Evolutionary conservation across 352 stramenopile genomes (phyloP).

Genomic region (Globisporangium takayamanum): DNA sequence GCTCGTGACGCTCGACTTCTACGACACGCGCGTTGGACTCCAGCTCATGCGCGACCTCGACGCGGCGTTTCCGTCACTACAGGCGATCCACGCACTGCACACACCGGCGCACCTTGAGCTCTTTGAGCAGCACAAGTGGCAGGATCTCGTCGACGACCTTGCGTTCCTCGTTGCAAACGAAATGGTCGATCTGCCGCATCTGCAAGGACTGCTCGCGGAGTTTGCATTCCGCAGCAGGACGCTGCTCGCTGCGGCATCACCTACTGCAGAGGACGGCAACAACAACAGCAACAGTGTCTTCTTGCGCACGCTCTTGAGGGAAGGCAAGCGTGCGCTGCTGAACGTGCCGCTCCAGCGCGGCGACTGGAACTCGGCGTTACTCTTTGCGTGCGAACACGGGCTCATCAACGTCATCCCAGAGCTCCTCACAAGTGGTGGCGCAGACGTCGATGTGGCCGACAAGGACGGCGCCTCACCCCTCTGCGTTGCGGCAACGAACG

Average conservation of each 20-base stretch:
- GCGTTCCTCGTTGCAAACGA: constrained; percentile 53
- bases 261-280: not conserved
- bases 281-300: constrained; percentile 24
- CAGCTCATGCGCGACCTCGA: constrained; percentile 46
- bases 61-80: constrained; percentile 52
- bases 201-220: constrained; percentile 45
- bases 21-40: constrained; percentile 52
- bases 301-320: constrained; percentile 34
- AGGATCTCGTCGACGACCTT: constrained; percentile 43
- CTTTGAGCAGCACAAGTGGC: constrained; percentile 35
- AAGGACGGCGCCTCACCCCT: constrained; percentile 51
- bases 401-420: constrained; percentile 35
- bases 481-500: constrained; percentile 54
- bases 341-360: constrained; percentile 46
- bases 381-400: constrained; percentile 57
- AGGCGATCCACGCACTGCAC: constrained; percentile 50
- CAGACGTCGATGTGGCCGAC: constrained; percentile 57
- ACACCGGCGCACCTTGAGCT: constrained; percentile 65
- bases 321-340: constrained; percentile 29
- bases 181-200: constrained; percentile 49
- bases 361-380: constrained; percentile 37
- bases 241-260: not conserved
- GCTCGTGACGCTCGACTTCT: constrained; percentile 47
- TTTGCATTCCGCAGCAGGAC: constrained; percentile 26
- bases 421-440: constrained; percentile 27